phyloP scores from a whole-genome alignment of 2,329 filamentous ascomycete genomes.

The Aspergillus sp. region DNA sequence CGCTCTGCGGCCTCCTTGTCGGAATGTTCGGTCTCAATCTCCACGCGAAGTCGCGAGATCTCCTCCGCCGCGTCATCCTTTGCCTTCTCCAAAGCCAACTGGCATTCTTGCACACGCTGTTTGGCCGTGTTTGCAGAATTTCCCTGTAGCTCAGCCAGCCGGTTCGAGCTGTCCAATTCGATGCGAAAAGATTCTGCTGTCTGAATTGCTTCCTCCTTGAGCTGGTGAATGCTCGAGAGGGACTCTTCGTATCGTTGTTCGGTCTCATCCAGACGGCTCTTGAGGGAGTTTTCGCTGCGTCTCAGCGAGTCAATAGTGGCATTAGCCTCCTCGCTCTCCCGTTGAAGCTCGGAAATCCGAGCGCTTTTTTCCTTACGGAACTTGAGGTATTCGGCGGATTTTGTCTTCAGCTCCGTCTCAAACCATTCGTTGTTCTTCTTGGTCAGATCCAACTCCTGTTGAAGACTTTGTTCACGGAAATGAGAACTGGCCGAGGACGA shows the following conservation, averaged over 20 bases:
- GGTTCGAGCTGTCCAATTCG: slow-evolving; percentile 71
- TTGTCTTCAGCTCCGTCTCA: slow-evolving; percentile 82
- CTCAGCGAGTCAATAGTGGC: slow-evolving; percentile 69
- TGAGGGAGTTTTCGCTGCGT: slow-evolving; percentile 70
- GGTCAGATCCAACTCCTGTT: slow-evolving; percentile 82
- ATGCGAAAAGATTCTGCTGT: slow-evolving; percentile 80
- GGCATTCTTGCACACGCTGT: slow-evolving; percentile 51
- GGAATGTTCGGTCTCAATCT: slow-evolving; percentile 48
- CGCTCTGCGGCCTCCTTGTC: slow-evolving; percentile 56
- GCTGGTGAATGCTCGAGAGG: slow-evolving; percentile 69
- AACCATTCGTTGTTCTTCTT: slow-evolving; percentile 91
- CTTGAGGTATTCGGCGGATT: slow-evolving; percentile 76
- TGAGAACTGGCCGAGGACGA: slow-evolving; percentile 72
- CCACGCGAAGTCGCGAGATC: slow-evolving; percentile 45
- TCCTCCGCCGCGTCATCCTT: slow-evolving; percentile 57
- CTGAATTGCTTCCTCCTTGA: slow-evolving; percentile 73
- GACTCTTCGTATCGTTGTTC: slow-evolving; percentile 82
- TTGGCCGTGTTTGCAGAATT: slow-evolving; percentile 53
- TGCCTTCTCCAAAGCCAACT: slow-evolving; percentile 48
- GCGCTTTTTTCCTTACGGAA: slow-evolving; percentile 92
- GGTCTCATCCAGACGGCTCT: slow-evolving; percentile 71
- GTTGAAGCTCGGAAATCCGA: slow-evolving; percentile 78
- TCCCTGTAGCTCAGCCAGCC: slow-evolving; percentile 66
- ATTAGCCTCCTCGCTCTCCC: slow-evolving; percentile 75
- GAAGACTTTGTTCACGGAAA: slow-evolving; percentile 80